Evolutionary conservation across 805 yeast species (phyloP), one percentile per base, ranked within the genome.

Genomic region (Saturnispora ahearnii): DNA sequence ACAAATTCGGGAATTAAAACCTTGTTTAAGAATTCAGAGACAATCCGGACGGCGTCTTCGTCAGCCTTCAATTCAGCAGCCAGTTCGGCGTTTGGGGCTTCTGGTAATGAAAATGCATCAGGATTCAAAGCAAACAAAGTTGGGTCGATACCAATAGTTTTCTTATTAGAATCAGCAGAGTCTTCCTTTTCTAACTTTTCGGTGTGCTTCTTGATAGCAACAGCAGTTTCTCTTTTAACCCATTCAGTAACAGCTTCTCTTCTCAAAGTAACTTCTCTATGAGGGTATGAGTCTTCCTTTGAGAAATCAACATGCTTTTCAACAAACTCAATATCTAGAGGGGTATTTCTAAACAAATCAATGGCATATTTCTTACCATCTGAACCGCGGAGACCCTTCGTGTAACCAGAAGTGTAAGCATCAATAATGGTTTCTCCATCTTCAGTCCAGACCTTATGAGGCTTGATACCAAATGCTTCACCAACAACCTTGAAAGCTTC

Each of bases 201-300:
- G 41, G 80, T 70, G 58, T 78, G 79, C 1, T 62, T 67, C 52
- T 73, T 73, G 54, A 81, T 63, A 44, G 72, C 71, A 21, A 69
- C 71, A 13, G 84, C 77, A 3, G 84, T 75, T 61, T 82, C 79
- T 52, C 79, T 66, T 61, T 77, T 78, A 83, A 93, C 87, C 96
- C 96, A 91, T 58, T 82, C 87, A 57, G 82, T 91, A 44, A 91
- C 79, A 15, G 96, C 93, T 68, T 91, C 98, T 55, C 81, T 81
- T 69, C 98, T 82, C 42, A 91, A 61, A 26, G 85, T 76, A 12
- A 85, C 73, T 66, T 88, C 87, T 55, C 79, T 77, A 62, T 88
- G 96, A 15, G 96, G 96, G 62, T 89, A 90, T 10, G 79, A 72
- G n/a, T 65, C 63, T n/a, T 65, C 73, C 5, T 63, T 54, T 2